Conservation (phyloP, 2,329 filamentous ascomycete genomes). For the Trichothecium roseum region DNA sequence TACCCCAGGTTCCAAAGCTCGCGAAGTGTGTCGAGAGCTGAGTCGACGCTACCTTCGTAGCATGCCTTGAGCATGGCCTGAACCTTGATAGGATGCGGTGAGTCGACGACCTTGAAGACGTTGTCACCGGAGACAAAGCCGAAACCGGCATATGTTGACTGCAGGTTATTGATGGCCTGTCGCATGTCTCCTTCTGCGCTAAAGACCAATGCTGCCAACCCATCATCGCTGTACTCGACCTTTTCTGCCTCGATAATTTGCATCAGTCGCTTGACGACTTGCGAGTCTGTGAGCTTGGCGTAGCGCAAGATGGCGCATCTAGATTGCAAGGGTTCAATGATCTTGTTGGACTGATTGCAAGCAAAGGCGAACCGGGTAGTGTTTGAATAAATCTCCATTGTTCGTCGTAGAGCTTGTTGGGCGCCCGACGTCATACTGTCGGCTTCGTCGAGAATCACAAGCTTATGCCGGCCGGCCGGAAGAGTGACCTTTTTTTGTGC, state of each 20-base stretch:
- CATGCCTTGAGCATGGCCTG: conserved; percentile 98
- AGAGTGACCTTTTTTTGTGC: conserved; percentile 98
- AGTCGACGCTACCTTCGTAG: conserved; percentile 83
- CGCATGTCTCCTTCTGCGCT: conserved; percentile 97
- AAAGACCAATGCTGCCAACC: conserved; percentile 91
- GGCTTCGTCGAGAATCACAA: conserved; percentile 95
- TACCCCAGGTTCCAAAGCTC: conserved; percentile 94
- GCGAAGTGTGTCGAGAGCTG: conserved; percentile 72
- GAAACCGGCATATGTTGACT: conserved; percentile 87
- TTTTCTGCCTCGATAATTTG: conserved; percentile 91
- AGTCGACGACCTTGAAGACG: conserved; percentile 95
- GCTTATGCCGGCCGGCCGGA: conserved; percentile 80
- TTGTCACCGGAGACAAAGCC: conserved; percentile 97
- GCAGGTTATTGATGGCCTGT: conserved; percentile 96
- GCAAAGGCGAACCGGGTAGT: conserved; percentile 97
- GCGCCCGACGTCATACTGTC: conserved; percentile 97
- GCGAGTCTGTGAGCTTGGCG: conserved; percentile 80
- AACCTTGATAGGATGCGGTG: conserved; percentile 93
- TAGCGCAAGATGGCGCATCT: conserved; percentile 94
- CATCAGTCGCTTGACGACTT: conserved; percentile 81
- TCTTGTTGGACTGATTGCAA: conserved; percentile 98
- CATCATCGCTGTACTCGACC: conserved; percentile 85
- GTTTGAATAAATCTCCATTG: conserved; percentile 97
- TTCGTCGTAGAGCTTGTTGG: conserved; percentile 86
- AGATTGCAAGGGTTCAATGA: conserved; percentile 97